Evolutionary conservation across 2,329 filamentous ascomycete species (phyloP).

Genomic region (Sclerotinia sclerotiorum): DNA sequence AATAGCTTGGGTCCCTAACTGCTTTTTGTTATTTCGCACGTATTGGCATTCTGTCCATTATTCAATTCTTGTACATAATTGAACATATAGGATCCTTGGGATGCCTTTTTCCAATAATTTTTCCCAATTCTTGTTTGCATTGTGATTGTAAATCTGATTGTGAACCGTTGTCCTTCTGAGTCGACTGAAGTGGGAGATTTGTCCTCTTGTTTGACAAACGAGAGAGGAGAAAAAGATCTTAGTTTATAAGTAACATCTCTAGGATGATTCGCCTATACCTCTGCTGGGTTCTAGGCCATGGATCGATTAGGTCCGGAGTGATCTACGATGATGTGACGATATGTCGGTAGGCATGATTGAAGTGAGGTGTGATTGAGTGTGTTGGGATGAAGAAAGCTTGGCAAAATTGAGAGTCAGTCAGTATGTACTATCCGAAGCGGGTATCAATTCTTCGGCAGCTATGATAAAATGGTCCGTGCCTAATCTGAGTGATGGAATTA

Average conservation of each 20-base stretch:
- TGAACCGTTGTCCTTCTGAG: not conserved
- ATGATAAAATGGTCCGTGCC: constrained; percentile 13
- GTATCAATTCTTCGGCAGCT: constrained; percentile 1
- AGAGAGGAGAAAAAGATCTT: not conserved
- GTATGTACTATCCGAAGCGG: no score
- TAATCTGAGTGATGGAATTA: constrained; percentile 1
- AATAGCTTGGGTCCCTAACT: constrained; percentile 2
- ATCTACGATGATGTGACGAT: constrained; percentile 14
- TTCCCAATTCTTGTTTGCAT: not conserved
- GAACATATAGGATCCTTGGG: constrained; percentile 1
- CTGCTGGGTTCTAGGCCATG: not conserved
- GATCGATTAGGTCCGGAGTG: not conserved
- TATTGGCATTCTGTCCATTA: constrained; percentile 8
- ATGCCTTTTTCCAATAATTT: constrained; percentile 10
- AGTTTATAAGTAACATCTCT: not conserved
- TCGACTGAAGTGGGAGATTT: not conserved
- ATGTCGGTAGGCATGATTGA: not conserved
- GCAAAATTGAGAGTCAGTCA: not conserved
- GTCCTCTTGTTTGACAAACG: not conserved
- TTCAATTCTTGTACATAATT: constrained; percentile 25
- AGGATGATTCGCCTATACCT: not conserved
- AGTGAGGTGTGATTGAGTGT: constrained; percentile 9
- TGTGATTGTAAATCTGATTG: not conserved
- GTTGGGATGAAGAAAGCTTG: constrained; percentile 13
- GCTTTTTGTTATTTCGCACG: constrained; percentile 13